A percentile compares a stretch with the other conserved stretches of the same genome.
Evolutionary conservation across 2,329 filamentous ascomycete species (phyloP).

Genomic region (Penicillium sp.): DNA sequence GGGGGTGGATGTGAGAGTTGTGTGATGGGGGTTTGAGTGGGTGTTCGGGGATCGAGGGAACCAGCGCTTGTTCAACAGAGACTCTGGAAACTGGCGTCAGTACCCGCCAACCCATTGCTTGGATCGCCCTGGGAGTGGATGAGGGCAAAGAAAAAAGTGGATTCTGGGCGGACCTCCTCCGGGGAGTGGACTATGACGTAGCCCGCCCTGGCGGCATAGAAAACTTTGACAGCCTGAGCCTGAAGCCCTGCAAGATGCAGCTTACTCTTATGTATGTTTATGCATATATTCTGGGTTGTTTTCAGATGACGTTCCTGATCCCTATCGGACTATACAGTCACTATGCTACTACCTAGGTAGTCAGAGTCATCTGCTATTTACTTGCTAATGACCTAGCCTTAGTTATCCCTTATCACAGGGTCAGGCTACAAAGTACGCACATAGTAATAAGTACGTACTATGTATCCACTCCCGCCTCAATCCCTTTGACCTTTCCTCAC

Average conservation of each 20-base stretch:
- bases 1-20: not conserved
- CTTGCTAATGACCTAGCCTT: too few relatives aligned
- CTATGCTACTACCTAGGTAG: too few relatives aligned
- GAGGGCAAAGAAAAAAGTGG: constrained; percentile 18
- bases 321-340: too few relatives aligned
- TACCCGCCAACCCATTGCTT: constrained; percentile 22
- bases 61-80: constrained; percentile 1
- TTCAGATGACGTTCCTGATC: too few relatives aligned
- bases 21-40: constrained; percentile 3
- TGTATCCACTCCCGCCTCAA: not conserved
- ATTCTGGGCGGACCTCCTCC: constrained; percentile 20
- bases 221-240: constrained; percentile 4
- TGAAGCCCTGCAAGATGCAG: not conserved
- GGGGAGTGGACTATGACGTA: constrained; percentile 33
- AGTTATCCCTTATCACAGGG: not conserved
- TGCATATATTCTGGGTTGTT: too few relatives aligned
- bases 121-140: constrained; percentile 23
- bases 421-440: too few relatives aligned
- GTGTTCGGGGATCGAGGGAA: constrained; percentile 13
- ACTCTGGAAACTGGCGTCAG: constrained; percentile 20
- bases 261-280: too few relatives aligned
- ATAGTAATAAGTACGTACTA: too few relatives aligned
- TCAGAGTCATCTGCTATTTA: too few relatives aligned
- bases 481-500: not conserved
- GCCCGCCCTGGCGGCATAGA: constrained; percentile 15